Conservation (phyloP, 2,329 filamentous ascomycete species). For the Paradendryphiella salina region DNA sequence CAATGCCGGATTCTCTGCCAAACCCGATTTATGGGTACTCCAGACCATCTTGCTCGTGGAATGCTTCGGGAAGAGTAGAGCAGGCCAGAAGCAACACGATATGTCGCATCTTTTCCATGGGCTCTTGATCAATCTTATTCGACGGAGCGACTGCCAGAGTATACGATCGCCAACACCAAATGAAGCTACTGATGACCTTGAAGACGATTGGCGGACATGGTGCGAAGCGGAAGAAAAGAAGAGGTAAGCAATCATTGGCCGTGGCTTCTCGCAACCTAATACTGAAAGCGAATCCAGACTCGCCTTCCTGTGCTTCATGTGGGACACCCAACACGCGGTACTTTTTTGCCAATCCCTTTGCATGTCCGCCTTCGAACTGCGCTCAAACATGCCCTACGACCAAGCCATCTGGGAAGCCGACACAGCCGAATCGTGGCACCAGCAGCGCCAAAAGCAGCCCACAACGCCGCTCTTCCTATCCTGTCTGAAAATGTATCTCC, state of each 20-base stretch:
- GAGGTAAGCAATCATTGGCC: constrained; percentile 42
- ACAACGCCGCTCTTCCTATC: constrained; percentile 53
- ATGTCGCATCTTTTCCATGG: constrained; percentile 65
- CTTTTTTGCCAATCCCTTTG: constrained; percentile 68
- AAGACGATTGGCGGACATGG: constrained; percentile 58
- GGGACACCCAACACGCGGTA: constrained; percentile 67
- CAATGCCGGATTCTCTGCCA: constrained; percentile 59
- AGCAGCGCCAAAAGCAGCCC: constrained; percentile 47
- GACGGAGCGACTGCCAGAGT: constrained; percentile 57
- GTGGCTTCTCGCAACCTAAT: too few species aligned
- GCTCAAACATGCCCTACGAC: constrained; percentile 60
- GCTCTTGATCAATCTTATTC: constrained; percentile 59
- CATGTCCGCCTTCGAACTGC: constrained; percentile 67
- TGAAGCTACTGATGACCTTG: constrained; percentile 47
- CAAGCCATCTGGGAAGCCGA: constrained; percentile 62
- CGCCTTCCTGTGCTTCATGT: constrained; percentile 66
- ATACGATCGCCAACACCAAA: constrained; percentile 46
- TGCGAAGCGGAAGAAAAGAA: constrained; percentile 62
- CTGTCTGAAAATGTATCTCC: constrained; percentile 61
- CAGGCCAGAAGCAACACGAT: constrained; percentile 65
- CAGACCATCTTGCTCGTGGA: constrained; percentile 66
- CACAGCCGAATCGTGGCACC: constrained; percentile 57
- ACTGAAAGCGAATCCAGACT: constrained; percentile 41
- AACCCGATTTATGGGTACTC: constrained; percentile 64
- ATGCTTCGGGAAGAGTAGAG: constrained; percentile 66